Base-by-base conservation (phyloP, 2,329 filamentous ascomycete genomes). In the Sporothrix brasiliensis region DNA sequence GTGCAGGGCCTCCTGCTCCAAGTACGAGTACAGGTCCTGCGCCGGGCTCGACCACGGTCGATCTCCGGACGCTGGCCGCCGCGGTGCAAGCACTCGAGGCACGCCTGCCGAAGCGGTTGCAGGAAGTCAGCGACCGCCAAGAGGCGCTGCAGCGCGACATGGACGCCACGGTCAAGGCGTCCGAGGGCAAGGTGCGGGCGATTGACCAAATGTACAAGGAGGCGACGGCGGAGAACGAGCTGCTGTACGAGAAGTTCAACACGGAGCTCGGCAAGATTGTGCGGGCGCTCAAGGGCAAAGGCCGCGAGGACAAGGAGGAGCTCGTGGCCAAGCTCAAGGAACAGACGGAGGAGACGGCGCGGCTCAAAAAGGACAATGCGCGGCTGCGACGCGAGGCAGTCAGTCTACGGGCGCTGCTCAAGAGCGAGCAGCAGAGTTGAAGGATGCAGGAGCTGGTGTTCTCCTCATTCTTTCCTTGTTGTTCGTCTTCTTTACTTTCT, bases 191-290 rank as follows among this genome's bases (percentile, higher is more conserved):
- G 75, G 89, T 90, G 71, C 91, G 89, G 75, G 91, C 91, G 53
- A 88, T 97, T 68, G 94, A 97, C 78, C 92, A 96, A 80, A 83
- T 97, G 67, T 97, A 96, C 81, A 91, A 92, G 74, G 93, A 97
- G 77, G 88, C 90, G 19, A 93, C 89, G 75, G 92, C 92, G 0
- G 94, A 98, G 82, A 98, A 97, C 76, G 94, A 97, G 80, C 87
- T 94, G 41, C 84, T 98, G 69, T 97, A 97, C 79, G 91, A 94
- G 74, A 90, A 90, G 72, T 97, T 97, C 83, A 97, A 97, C 76
- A 87, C 89, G n/a, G 94, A 97, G 80, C 82, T 98, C 63, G 91
- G 88, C 75, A 93, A 91, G 82, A 92, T 97, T 72, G 85, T 93
- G 56, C 91, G 88, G 78, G 92, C 90, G 53, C 85, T 95, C 63